Evolutionary conservation across 345 rosid species (phyloP).

Genomic region (Rubroshorea leprosula): DNA sequence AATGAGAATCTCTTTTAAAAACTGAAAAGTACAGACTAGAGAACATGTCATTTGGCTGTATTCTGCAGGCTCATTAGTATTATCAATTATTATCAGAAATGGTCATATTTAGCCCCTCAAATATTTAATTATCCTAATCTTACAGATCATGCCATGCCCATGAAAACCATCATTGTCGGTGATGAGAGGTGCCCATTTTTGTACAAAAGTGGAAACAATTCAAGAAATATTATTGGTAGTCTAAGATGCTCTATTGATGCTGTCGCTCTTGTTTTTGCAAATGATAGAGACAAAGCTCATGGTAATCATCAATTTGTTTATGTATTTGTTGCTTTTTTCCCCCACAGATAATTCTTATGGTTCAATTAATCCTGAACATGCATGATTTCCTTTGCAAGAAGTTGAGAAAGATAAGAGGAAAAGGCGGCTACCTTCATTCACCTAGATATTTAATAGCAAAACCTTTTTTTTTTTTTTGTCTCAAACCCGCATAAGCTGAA

Average conservation of each 20-base stretch:
- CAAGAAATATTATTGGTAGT: constrained; percentile 16
- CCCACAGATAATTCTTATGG: constrained; percentile 5
- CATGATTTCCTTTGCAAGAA: neutral
- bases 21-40: neutral
- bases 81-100: neutral
- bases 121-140: constrained; percentile 16
- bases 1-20: neutral
- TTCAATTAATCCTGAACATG: constrained; percentile 1
- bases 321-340: constrained; percentile 1
- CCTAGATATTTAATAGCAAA: neutral
- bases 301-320: constrained; percentile 35
- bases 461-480: neutral
- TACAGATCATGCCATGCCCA: constrained; percentile 65
- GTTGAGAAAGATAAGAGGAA: neutral
- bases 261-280: constrained; percentile 64
- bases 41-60: neutral
- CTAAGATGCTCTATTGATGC: constrained; percentile 21
- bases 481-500: neutral
- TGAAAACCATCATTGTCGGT: constrained; percentile 67
- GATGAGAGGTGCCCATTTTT: constrained; percentile 42
- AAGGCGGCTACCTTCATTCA: neutral
- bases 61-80: neutral
- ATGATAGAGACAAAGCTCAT: constrained; percentile 46
- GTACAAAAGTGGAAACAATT: constrained; percentile 32
- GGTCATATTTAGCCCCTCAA: neutral